phyloP scores from a whole-genome alignment of 2,329 filamentous ascomycete species.

The Paraphaeosphaeria minitans region DNA sequence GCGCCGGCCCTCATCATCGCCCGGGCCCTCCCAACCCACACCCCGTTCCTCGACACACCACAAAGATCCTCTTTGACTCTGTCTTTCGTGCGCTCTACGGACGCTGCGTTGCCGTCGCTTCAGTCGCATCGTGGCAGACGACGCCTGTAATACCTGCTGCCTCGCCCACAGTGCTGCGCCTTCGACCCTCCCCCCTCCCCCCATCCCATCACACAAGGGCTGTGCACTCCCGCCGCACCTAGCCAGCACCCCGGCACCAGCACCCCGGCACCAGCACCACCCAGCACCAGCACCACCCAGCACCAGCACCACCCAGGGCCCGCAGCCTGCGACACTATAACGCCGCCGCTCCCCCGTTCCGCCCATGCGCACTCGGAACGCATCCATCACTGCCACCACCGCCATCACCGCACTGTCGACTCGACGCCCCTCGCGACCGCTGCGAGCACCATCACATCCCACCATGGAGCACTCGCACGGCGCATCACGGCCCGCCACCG shows the following conservation, averaged over 20 bases:
- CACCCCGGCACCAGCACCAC: too few species aligned
- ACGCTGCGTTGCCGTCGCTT: conserved; percentile 9
- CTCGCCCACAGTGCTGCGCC: conserved; percentile 16
- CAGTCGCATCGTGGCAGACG: conserved; percentile 10
- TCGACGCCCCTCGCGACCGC: conserved; percentile 14
- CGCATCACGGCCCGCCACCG: conserved; percentile 33
- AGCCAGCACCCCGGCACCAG: background rate
- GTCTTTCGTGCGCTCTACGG: background rate
- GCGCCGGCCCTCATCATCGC: conserved; percentile 4
- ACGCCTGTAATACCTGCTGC: conserved; percentile 1
- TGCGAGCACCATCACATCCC: conserved; percentile 24
- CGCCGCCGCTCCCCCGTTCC: conserved; percentile 9
- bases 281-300: too few species aligned
- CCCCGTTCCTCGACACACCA: background rate
- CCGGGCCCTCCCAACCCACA: conserved; percentile 5
- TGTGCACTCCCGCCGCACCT: conserved; percentile 16
- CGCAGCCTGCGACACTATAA: conserved; percentile 19
- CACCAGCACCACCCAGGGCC: too few species aligned
- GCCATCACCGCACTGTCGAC: conserved; percentile 13
- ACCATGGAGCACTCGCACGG: conserved; percentile 44
- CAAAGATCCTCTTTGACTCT: background rate
- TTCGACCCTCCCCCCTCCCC: too few species aligned
- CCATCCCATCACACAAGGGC: conserved; percentile 22
- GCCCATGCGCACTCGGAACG: conserved; percentile 16
- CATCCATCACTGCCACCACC: conserved; percentile 17